Evolutionary conservation across 1,139 yeast genomes (phyloP).

Genomic region (Yamadazyma spencermartinsiae): DNA sequence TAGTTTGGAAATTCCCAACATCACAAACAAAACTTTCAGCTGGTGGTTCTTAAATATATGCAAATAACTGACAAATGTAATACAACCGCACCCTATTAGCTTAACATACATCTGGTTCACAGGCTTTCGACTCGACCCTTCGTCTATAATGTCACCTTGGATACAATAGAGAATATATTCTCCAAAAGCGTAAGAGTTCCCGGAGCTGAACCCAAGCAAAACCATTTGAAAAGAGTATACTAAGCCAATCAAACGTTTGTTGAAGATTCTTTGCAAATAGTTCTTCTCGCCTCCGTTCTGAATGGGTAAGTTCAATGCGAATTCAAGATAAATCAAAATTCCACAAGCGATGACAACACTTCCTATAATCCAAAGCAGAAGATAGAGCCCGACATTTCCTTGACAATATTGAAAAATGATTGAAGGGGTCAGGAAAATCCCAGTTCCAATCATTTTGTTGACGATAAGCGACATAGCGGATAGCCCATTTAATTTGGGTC

Average conservation of each 20-base stretch:
- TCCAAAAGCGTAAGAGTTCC: constrained; percentile 53
- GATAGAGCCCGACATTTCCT: constrained; percentile 44
- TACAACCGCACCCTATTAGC: constrained; percentile 46
- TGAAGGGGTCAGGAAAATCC: constrained; percentile 51
- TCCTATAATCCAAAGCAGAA: constrained; percentile 44
- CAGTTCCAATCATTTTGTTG: constrained; percentile 55
- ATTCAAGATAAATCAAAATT: constrained; percentile 46
- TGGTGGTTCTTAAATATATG: constrained; percentile 41
- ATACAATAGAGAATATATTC: constrained; percentile 45
- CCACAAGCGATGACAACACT: constrained; percentile 50
- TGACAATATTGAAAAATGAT: constrained; percentile 44
- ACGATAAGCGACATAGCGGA: constrained; percentile 39
- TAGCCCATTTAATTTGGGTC: constrained; percentile 7
- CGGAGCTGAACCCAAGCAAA: constrained; percentile 49
- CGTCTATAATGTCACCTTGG: constrained; percentile 22
- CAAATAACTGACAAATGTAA: constrained; percentile 40
- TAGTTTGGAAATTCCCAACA: constrained; percentile 45
- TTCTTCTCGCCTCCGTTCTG: constrained; percentile 53
- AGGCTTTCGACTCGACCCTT: constrained; percentile 10
- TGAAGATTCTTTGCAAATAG: constrained; percentile 45
- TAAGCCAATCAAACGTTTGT: constrained; percentile 39
- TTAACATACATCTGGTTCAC: constrained; percentile 31
- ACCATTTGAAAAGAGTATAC: constrained; percentile 50
- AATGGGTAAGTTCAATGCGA: constrained; percentile 47
- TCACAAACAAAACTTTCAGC: constrained; percentile 44